A percentile compares a stretch with the other conserved stretches of the same genome.
These are phyloP conservation scores for Coemansia sp. DNA, from an alignment of 192 early-diverging fungal genomes.

Conservation along the genomic window DNA sequence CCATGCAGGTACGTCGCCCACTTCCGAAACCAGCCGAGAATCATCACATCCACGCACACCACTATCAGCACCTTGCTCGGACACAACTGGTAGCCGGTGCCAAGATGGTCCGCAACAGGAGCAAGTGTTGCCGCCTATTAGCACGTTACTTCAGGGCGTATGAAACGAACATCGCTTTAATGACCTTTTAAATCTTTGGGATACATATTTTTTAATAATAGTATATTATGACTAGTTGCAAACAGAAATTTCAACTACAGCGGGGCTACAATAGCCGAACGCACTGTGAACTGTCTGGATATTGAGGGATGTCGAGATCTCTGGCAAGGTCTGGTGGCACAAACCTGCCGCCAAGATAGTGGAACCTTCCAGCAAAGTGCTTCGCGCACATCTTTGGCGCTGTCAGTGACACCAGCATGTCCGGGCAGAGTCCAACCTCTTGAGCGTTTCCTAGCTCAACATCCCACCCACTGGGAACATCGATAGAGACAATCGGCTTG, in stretches of 20 bases:
- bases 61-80: slow-evolving; percentile 6
- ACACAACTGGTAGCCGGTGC: slow-evolving; percentile 12
- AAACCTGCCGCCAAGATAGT: slow-evolving; percentile 92
- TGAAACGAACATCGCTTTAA: slow-evolving; percentile 5
- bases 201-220: background rate
- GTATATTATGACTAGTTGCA: too few species aligned
- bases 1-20: background rate
- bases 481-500: slow-evolving; percentile 73
- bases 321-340: slow-evolving; percentile 73
- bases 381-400: slow-evolving; percentile 84
- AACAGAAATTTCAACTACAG: background rate
- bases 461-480: slow-evolving; percentile 96
- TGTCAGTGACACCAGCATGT: slow-evolving; percentile 89
- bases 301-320: slow-evolving; percentile 72
- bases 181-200: slow-evolving; percentile 8
- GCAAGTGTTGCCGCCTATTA: slow-evolving; percentile 48
- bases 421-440: slow-evolving; percentile 65
- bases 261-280: slow-evolving; percentile 46
- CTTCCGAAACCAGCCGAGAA: slow-evolving; percentile 28
- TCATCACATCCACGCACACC: slow-evolving; percentile 40
- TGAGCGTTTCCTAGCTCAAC: slow-evolving; percentile 74
- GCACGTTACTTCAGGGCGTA: slow-evolving; percentile 29
- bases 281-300: slow-evolving; percentile 75
- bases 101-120: slow-evolving; percentile 10
- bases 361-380: slow-evolving; percentile 71